Evolutionary conservation across 495 filamentous ascomycete species (phyloP), one percentile per base, ranked within the genome.

Genomic region (Chaetomium fimeti): DNA sequence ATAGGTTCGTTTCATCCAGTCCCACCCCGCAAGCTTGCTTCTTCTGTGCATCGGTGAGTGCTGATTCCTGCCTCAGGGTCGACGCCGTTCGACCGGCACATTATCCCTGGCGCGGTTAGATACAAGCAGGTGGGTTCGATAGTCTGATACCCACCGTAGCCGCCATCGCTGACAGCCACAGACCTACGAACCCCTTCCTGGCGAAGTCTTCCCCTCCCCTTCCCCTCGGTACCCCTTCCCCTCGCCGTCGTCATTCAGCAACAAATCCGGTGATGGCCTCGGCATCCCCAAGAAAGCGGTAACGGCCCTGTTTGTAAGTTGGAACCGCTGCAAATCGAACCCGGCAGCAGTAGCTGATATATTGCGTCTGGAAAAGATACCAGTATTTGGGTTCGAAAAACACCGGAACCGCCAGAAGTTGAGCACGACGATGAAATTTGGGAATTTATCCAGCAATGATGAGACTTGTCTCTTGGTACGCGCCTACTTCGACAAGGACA

Each of bases 271-370:
- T 2, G 58, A 61, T 5, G 58, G 7, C 20, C 3, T 18, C 27
- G 16, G 53, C 48, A 32, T 20, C 27, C 16, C 3, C 15, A 56
- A 48, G 18, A 56, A 36, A 24, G 2, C 20, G 18, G 60, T 43
- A 16, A 56, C 40, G 2, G 60, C 52, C 28, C 3, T 62, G n/a
- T 62, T 62, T 48, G 60, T 62, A 36, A 47, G 60, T 62, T 27
- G 38, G n/a, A 15, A 15, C 27, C 13, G 12, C 42, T 11, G 6
- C n/a, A 52, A 5, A 6, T 24, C 16, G 20, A 20, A 18, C n/a
- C 5, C 38, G 6, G 11, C n/a, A 20, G 9, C 25, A 24, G 29
- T 20, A 12, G 25, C 28, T 61, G 45, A 45, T 40, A 3, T 18
- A 20, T 48, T 20, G 38, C 11, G 5, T n/a, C 48, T 36, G 5